phyloP scores from a whole-genome alignment of 2,329 filamentous ascomycete species.

The Nothophoma quercina region DNA sequence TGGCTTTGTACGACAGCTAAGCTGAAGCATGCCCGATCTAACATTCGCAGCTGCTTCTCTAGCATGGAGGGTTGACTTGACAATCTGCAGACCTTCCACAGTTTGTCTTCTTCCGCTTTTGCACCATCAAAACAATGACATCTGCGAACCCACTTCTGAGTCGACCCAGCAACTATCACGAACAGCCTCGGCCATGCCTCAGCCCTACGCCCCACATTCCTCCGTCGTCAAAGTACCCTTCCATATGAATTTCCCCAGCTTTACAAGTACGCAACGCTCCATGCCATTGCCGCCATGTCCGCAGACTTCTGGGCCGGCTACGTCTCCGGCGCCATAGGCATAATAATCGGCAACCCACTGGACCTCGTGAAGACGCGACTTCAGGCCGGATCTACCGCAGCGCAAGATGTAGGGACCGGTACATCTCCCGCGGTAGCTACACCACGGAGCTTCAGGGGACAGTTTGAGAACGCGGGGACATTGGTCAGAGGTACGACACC shows the following conservation, averaged over 20 bases:
- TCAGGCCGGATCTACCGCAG: constrained; percentile 65
- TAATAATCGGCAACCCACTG: constrained; percentile 87
- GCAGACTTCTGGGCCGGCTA: constrained; percentile 96
- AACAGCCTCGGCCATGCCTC: constrained; percentile 26
- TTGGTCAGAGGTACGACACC: constrained; percentile 44
- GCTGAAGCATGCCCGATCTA: background rate
- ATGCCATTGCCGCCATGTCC: constrained; percentile 64
- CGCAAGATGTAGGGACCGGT: constrained; percentile 22
- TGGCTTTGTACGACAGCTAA: background rate
- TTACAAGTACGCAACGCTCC: constrained; percentile 1
- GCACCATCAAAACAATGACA: constrained; percentile 10
- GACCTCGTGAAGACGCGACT: constrained; percentile 81
- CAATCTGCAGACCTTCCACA: too few relatives aligned
- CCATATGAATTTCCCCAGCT: constrained; percentile 12
- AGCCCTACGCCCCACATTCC: constrained; percentile 17
- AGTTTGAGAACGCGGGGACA: constrained; percentile 49
- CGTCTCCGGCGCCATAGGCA: constrained; percentile 82
- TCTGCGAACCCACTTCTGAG: constrained; percentile 6
- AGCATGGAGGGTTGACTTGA: too few relatives aligned
- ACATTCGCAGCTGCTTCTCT: background rate
- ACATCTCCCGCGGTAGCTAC: constrained; percentile 18
- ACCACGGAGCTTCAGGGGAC: constrained; percentile 33
- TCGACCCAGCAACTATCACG: constrained; percentile 17
- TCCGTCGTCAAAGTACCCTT: constrained; percentile 21
- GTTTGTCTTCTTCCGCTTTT: background rate